A percentile compares a stretch with the other conserved stretches of the same genome.
phyloP scores from a whole-genome alignment of 345 rosid species.

The Eucalyptus albens region DNA sequence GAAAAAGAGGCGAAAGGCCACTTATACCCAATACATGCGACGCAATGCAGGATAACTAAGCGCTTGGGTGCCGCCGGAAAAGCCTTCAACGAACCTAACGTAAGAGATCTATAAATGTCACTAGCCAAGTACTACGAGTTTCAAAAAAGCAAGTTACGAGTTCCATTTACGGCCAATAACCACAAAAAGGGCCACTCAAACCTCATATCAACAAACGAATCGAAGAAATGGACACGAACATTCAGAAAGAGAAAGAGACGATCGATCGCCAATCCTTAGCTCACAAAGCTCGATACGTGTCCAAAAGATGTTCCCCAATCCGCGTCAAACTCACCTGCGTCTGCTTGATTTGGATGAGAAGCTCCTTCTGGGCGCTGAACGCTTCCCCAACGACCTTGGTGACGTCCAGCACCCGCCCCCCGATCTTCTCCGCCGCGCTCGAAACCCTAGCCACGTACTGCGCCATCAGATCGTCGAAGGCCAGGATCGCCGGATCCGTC shows the following conservation, averaged over 20 bases:
- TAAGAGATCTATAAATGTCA: background rate
- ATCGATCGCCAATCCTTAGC: background rate
- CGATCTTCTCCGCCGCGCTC: slow-evolving; percentile 74
- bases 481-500: slow-evolving; percentile 66
- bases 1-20: background rate
- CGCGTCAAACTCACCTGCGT: slow-evolving; percentile 23
- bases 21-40: background rate
- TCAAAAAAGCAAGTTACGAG: background rate
- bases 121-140: background rate
- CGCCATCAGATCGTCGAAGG: slow-evolving; percentile 58
- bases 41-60: background rate
- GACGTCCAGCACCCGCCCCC: slow-evolving; percentile 71
- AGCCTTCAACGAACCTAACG: background rate
- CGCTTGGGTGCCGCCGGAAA: background rate
- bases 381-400: slow-evolving; percentile 64
- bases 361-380: slow-evolving; percentile 47
- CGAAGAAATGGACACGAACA: background rate
- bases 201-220: background rate
- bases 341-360: slow-evolving; percentile 61
- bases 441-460: slow-evolving; percentile 46
- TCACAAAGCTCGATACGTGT: background rate
- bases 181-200: background rate
- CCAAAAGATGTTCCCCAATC: background rate
- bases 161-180: background rate
- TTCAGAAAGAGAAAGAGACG: background rate